Percentiles rank a stretch among this genome's conserved stretches.
These are phyloP conservation scores for Trametes villosa DNA, from an alignment of 768 basidiomycete genomes.

Conservation along the genomic window DNA sequence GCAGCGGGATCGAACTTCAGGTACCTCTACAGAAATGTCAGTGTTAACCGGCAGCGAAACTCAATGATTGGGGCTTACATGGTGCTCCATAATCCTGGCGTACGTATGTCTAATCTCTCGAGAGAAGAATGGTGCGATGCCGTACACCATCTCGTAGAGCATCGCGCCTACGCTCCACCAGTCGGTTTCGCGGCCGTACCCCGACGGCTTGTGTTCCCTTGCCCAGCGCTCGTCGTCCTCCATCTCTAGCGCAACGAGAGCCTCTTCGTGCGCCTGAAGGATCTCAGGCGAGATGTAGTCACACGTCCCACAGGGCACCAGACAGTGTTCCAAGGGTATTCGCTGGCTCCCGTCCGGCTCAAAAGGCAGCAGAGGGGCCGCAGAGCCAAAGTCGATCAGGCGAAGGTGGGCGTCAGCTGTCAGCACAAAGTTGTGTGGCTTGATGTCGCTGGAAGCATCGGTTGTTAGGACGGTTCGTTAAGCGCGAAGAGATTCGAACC, in stretches of 20 bases:
- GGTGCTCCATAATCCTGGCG: constrained; percentile 74
- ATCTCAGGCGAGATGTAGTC: constrained; percentile 98
- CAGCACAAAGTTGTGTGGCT: constrained; percentile 95
- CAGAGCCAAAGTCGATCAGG: constrained; percentile 94
- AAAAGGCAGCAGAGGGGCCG: constrained; percentile 71
- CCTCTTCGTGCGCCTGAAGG: constrained; percentile 80
- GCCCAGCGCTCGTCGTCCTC: constrained; percentile 46
- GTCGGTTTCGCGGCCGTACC: constrained; percentile 89
- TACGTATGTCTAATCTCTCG: constrained; percentile 85
- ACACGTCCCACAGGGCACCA: constrained; percentile 88
- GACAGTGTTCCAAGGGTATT: constrained; percentile 66
- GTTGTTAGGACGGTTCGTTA: background rate
- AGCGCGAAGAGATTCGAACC: constrained; percentile 50
- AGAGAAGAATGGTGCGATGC: constrained; percentile 89
- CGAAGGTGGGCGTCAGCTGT: constrained; percentile 66
- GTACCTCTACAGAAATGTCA: constrained; percentile 57
- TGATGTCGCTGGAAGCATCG: constrained; percentile 71
- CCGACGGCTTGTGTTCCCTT: constrained; percentile 28
- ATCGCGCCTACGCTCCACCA: constrained; percentile 97
- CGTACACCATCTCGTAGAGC: constrained; percentile 87
- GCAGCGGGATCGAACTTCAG: constrained; percentile 56
- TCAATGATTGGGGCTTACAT: too few species aligned
- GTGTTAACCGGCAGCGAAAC: background rate
- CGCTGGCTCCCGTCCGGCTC: constrained; percentile 58
- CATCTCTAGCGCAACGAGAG: constrained; percentile 78